These are phyloP conservation scores for Aspergillus leporis DNA, from an alignment of 495 filamentous ascomycete genomes.

Conservation along the genomic window DNA sequence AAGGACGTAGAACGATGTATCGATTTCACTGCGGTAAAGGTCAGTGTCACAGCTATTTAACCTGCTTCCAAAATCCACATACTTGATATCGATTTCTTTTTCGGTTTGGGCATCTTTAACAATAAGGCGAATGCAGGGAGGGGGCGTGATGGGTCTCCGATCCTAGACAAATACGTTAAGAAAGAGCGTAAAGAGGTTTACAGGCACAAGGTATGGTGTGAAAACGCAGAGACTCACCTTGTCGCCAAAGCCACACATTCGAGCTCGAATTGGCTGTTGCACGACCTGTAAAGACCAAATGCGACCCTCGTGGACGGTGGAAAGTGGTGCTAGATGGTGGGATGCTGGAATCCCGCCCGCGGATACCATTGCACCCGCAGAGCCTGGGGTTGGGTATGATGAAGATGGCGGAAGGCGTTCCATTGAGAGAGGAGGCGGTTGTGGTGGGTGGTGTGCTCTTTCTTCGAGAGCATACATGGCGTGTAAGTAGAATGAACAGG, in stretches of 20 bases:
- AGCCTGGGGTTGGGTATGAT: constrained; percentile 43
- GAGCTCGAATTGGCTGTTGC: constrained; percentile 90
- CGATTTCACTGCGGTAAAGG: constrained; percentile 58
- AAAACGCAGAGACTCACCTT: constrained; percentile 60
- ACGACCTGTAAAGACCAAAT: constrained; percentile 74
- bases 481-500: constrained; percentile 9
- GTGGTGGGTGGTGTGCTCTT: constrained; percentile 43
- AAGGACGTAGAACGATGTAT: constrained; percentile 87
- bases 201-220: no score
- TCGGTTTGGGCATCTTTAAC: constrained; percentile 77
- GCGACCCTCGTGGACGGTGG: constrained; percentile 46
- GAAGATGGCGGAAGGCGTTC: constrained; percentile 45
- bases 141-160: constrained; percentile 92
- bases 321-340: constrained; percentile 40
- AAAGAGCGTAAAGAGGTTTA: background rate
- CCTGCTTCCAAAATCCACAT: constrained; percentile 27
- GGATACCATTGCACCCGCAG: constrained; percentile 21
- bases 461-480: constrained; percentile 50
- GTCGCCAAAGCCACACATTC: constrained; percentile 99
- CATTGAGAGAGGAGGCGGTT: constrained; percentile 47
- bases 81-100: constrained; percentile 90
- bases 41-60: constrained; percentile 5
- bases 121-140: constrained; percentile 85
- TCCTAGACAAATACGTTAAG: constrained; percentile 57
- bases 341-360: constrained; percentile 30